Evolutionary conservation across 1,284 basidiomycete species (phyloP).

Genomic region (Ceraceosorus guamensis): DNA sequence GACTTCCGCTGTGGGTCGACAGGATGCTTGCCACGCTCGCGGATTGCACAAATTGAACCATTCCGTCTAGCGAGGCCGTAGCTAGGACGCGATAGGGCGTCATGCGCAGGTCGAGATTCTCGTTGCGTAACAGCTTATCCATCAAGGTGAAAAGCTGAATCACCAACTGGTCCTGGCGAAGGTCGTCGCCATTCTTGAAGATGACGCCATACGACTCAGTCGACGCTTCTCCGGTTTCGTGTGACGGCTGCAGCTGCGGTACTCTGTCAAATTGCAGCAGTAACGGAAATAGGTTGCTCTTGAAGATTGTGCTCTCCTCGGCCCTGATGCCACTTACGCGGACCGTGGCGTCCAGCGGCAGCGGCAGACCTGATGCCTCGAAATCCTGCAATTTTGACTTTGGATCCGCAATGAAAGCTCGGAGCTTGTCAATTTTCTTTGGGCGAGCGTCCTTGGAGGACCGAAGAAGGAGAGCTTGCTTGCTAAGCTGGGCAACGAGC

Average conservation of each 20-base stretch:
- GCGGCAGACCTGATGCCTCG: constrained; percentile 38
- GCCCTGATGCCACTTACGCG: constrained; percentile 75
- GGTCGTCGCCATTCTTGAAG: constrained; percentile 97
- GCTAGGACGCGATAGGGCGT: constrained; percentile 91
- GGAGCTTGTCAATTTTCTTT: constrained; percentile 93
- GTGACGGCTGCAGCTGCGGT: constrained; percentile 51
- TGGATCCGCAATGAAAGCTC: constrained; percentile 70
- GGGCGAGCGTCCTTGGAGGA: constrained; percentile 84
- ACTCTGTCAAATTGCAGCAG: constrained; percentile 70
- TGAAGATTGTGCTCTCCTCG: constrained; percentile 92
- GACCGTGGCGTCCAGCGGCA: constrained; percentile 80
- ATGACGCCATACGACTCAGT: constrained; percentile 68
- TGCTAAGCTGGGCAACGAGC: constrained; percentile 69
- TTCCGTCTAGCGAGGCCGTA: constrained; percentile 83
- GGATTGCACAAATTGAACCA: constrained; percentile 92
- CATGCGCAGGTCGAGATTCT: constrained; percentile 87
- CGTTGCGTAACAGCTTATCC: constrained; percentile 86
- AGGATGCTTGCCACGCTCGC: constrained; percentile 90
- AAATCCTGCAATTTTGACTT: constrained; percentile 59
- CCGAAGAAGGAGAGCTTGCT: constrained; percentile 75
- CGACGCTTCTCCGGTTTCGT: constrained; percentile 10
- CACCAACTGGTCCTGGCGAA: constrained; percentile 94
- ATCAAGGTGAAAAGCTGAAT: constrained; percentile 95
- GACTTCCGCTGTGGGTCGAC: constrained; percentile 61
- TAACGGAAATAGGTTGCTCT: constrained; percentile 89